phyloP scores from a whole-genome alignment of 768 basidiomycete genomes.

The Cystofilobasidium bisporidii region DNA sequence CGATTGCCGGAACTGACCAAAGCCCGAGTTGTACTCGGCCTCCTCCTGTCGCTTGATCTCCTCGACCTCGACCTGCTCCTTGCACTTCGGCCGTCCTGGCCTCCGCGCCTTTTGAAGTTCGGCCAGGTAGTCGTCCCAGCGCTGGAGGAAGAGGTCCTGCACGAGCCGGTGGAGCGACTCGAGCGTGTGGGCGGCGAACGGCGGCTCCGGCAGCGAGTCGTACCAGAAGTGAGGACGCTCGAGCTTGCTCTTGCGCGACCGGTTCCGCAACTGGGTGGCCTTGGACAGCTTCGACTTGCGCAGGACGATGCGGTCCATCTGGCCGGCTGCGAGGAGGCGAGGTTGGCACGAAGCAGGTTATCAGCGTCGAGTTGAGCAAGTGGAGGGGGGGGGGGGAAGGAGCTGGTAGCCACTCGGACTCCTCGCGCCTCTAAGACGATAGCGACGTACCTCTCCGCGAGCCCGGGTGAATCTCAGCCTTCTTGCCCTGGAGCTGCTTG shows the following conservation, averaged over 20 bases:
- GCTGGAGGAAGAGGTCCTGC: slow-evolving; percentile 35
- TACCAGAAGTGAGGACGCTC: slow-evolving; percentile 39
- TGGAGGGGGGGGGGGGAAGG: background rate
- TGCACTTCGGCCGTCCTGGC: slow-evolving; percentile 38
- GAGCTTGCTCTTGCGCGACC: slow-evolving; percentile 28
- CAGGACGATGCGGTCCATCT: slow-evolving; percentile 39
- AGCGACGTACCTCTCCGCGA: slow-evolving; percentile 31
- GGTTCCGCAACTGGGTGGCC: slow-evolving; percentile 32
- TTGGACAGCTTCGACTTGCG: slow-evolving; percentile 36
- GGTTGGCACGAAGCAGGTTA: background rate
- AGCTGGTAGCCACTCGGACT: background rate
- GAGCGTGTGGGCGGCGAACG: slow-evolving; percentile 33
- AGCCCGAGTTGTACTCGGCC: slow-evolving; percentile 37
- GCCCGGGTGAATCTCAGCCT: slow-evolving; percentile 39
- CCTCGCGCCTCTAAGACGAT: background rate
- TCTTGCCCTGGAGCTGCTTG: slow-evolving; percentile 40
- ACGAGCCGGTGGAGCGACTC: slow-evolving; percentile 35
- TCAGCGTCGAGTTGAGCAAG: background rate
- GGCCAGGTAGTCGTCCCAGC: slow-evolving; percentile 35
- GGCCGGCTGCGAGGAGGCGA: slow-evolving; percentile 31
- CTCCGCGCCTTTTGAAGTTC: slow-evolving; percentile 34
- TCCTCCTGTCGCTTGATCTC: slow-evolving; percentile 34
- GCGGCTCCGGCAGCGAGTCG: slow-evolving; percentile 35
- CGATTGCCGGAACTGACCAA: slow-evolving; percentile 36
- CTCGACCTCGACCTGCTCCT: slow-evolving; percentile 37